A percentile compares a stretch with the other conserved stretches of the same genome.
Evolutionary conservation across 345 rosid genomes (phyloP).

Genomic region (Erucastrum elatum): DNA sequence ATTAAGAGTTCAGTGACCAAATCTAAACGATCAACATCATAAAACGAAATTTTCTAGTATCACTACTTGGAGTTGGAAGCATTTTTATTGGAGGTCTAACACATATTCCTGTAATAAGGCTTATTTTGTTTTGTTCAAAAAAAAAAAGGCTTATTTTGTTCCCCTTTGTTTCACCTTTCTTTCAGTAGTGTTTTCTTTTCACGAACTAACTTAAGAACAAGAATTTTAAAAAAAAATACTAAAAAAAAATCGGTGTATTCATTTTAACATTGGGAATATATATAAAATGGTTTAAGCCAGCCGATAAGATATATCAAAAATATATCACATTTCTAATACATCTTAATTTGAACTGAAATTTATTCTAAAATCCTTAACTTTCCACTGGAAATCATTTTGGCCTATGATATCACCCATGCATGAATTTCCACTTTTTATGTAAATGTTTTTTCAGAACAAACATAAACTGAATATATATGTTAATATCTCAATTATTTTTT

Average conservation of each 20-base stretch:
- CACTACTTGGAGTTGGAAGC: background rate
- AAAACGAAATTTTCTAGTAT: background rate
- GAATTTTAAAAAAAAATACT: background rate
- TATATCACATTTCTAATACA: background rate
- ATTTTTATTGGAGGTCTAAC: background rate
- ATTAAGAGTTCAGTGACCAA: background rate
- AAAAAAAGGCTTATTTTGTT: background rate
- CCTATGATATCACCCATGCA: background rate
- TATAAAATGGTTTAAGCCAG: background rate
- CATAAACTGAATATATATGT: background rate
- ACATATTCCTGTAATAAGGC: background rate
- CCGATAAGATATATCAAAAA: background rate
- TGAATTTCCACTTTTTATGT: background rate
- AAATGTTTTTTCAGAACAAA: background rate
- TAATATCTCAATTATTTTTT: background rate
- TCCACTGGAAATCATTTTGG: background rate
- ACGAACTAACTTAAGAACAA: background rate
- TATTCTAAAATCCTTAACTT: background rate
- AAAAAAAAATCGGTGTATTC: background rate
- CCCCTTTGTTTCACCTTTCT: background rate
- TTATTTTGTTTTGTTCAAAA: too few relatives aligned
- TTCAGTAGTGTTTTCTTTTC: background rate
- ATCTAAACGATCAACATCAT: conserved; percentile 7
- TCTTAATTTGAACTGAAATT: background rate
- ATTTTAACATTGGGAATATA: background rate